Conservation (phyloP, 179 eudicot species). For the Heliamphora ciliata region DNA sequence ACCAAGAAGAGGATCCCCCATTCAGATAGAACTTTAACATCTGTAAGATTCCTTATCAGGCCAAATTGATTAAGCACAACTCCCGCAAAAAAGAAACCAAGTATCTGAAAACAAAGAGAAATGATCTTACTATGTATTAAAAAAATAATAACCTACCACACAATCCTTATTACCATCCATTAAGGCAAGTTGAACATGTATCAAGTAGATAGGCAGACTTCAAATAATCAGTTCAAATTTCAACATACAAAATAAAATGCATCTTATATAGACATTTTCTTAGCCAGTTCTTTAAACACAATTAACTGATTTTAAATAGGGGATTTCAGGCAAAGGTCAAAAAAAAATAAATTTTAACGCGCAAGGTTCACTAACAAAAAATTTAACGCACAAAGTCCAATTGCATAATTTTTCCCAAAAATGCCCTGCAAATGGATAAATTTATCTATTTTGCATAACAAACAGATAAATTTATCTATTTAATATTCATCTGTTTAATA, state of each 20-base stretch:
- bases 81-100: conserved; percentile 97
- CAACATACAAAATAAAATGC: background rate
- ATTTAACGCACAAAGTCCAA: no score
- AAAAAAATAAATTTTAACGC: no score
- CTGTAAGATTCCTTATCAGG: conserved; percentile 84
- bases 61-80: conserved; percentile 92
- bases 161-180: background rate
- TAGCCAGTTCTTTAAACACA: background rate
- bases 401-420: no score
- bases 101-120: conserved; percentile 52
- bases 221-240: background rate
- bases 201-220: background rate
- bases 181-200: background rate
- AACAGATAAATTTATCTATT: no score
- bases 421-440: no score
- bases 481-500: no score
- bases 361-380: no score
- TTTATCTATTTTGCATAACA: no score
- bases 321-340: no score
- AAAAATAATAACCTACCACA: background rate
- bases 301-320: no score
- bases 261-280: background rate
- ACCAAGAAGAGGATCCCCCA: conserved; percentile 99
- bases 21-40: conserved; percentile 90
- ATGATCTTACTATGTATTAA: background rate